Conservation (phyloP, 345 rosid species). For the Toxicodendron radicans region DNA sequence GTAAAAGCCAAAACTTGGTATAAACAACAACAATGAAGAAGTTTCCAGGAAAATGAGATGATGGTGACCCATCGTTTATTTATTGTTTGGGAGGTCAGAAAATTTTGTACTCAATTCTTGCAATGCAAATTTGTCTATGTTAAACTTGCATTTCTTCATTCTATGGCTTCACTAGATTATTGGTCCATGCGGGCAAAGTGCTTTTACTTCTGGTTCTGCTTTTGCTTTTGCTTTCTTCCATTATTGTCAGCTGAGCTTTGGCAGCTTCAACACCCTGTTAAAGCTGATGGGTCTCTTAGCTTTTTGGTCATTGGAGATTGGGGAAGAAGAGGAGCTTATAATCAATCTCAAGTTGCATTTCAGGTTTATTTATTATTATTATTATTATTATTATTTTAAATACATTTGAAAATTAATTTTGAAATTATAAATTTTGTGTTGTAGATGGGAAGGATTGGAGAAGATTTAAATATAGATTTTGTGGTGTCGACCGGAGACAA, state of each 20-base stretch:
- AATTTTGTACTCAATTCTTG: too few species aligned
- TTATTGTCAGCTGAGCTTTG: slow-evolving; percentile 9
- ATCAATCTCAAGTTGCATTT: slow-evolving; percentile 21
- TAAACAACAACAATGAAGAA: not conserved
- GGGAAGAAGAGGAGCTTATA: slow-evolving; percentile 27
- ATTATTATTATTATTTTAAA: too few species aligned
- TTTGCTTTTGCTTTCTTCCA: not conserved
- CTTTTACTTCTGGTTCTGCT: not conserved
- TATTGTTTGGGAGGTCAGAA: not conserved
- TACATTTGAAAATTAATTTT: not conserved
- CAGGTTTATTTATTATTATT: slow-evolving; percentile 10
- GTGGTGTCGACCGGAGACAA: slow-evolving; percentile 11
- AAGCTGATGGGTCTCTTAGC: slow-evolving; percentile 23
- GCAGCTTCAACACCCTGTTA: slow-evolving; percentile 17
- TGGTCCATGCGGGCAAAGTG: not conserved
- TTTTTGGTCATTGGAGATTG: slow-evolving; percentile 30
- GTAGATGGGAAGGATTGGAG: slow-evolving; percentile 16
- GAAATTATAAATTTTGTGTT: not conserved
- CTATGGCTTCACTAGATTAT: not conserved
- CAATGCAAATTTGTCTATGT: too few species aligned
- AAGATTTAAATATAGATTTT: slow-evolving; percentile 9
- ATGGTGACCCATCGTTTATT: not conserved
- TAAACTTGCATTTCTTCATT: too few species aligned
- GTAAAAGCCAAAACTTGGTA: not conserved
- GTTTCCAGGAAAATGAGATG: not conserved